Evolutionary conservation across 73 alveolate genomes (phyloP).

Genomic region (Paramecium sexaurelia): DNA sequence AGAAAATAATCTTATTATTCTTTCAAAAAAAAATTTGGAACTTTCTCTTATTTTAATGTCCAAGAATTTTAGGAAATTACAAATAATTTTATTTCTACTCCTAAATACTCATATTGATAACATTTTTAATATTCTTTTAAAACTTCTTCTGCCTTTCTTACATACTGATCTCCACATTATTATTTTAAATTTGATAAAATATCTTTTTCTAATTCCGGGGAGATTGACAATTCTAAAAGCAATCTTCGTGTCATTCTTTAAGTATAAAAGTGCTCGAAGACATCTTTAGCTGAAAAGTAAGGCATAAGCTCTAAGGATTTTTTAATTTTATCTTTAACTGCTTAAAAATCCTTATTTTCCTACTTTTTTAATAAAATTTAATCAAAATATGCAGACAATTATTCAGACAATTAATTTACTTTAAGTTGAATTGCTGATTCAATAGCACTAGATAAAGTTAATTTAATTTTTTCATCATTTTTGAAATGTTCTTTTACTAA

Average conservation of each 20-base stretch:
- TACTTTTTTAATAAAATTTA: neutral
- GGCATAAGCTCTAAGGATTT: constrained; percentile 68
- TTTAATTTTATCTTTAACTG: constrained; percentile 63
- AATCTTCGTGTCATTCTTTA: constrained; percentile 72
- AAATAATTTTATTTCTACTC: neutral
- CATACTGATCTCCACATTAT: constrained; percentile 76
- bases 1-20: neutral
- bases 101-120: neutral
- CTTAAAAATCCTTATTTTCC: constrained; percentile 57
- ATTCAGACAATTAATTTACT: constrained; percentile 23
- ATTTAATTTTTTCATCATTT: neutral
- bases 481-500: neutral
- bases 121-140: constrained; percentile 68
- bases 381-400: constrained; percentile 8
- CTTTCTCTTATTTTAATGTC: neutral
- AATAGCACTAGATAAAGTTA: neutral
- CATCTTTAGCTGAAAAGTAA: constrained; percentile 74
- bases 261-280: constrained; percentile 73
- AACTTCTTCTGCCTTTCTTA: constrained; percentile 76
- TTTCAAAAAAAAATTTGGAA: constrained; percentile 15
- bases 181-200: constrained; percentile 56
- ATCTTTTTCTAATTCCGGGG: constrained; percentile 65
- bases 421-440: constrained; percentile 11
- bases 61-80: constrained; percentile 29
- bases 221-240: constrained; percentile 65